Base-by-base conservation (phyloP, 78 protist genomes). In the Dictyostelium firmibasis region DNA sequence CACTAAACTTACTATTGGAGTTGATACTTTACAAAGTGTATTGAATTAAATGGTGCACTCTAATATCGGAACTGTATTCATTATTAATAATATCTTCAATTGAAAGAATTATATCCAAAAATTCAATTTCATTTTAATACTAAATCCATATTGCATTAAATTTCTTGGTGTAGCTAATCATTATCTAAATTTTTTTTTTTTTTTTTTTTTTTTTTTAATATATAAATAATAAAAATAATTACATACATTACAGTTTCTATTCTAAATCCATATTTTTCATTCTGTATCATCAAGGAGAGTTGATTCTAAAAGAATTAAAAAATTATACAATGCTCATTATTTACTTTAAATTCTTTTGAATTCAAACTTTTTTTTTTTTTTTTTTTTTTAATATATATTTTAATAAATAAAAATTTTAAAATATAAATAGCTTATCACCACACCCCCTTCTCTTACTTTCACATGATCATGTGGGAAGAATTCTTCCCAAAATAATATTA, bases 151-250 rank as follows among this genome's bases (percentile, higher is more conserved):
- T 23, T 60, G 83, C 18, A 62, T 38, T 25, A 98, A 64, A 75
- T 98, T 98, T 27, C 99, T 89, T 10, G 98, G 97, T 5, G 96
- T 88, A 7, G 96, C 98, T 8, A 98, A 84, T 13, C 99, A 77
- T 98, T 98, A 81, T 97, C 93, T 95, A 18, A 8, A 10, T 44
- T 44, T 44, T 44, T 36, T 18, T 75, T 33, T 10, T 18, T 41
- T 18, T 77, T 70, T 74, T 44, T 44, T 44, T 9, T 9, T 9
- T 44, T 44, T 44, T 44, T 44, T 44, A 10, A n/a, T n/a, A n/a
- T n/a, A n/a, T n/a, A n/a, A n/a, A n/a, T n/a, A n/a, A n/a, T n/a
- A n/a, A n/a, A n/a, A n/a, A n/a, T n/a, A n/a, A n/a, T n/a, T n/a
- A n/a, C n/a, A n/a, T 98, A 98, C 98, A 97, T 97, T 25, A 98